A percentile compares a stretch with the other conserved stretches of the same genome.
Evolutionary conservation across 2,329 filamentous ascomycete species (phyloP).

Genomic region (Ophiosphaerella korrae): DNA sequence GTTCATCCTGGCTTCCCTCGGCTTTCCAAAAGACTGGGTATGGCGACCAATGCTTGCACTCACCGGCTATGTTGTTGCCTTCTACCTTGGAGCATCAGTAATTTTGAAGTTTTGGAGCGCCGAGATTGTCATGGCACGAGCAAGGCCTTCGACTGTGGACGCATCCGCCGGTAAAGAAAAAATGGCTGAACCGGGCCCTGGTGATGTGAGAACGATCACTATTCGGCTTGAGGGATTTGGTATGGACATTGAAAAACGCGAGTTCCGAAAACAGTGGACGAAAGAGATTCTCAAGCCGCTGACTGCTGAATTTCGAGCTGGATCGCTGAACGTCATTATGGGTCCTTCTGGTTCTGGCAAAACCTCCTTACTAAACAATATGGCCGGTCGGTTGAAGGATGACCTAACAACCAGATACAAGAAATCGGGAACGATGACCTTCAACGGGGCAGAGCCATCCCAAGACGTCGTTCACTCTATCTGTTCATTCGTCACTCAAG

Average conservation of each 20-base stretch:
- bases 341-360: conserved; percentile 79
- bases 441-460: conserved; percentile 72
- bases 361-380: conserved; percentile 73
- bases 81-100: conserved; percentile 65
- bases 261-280: conserved; percentile 55
- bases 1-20: conserved; percentile 72
- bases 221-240: conserved; percentile 69
- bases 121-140: conserved; percentile 71
- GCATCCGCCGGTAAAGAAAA: conserved; percentile 73
- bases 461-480: conserved; percentile 72
- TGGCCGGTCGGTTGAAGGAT: conserved; percentile 70
- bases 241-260: conserved; percentile 67
- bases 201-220: conserved; percentile 65
- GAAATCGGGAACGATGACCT: conserved; percentile 66
- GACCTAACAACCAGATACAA: conserved; percentile 67
- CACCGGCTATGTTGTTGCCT: conserved; percentile 66
- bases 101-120: conserved; percentile 68
- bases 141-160: conserved; percentile 61
- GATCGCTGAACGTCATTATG: conserved; percentile 77
- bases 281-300: conserved; percentile 68
- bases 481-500: conserved; percentile 78
- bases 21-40: conserved; percentile 71
- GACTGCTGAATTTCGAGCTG: conserved; percentile 69
- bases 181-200: conserved; percentile 60
- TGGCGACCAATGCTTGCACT: conserved; percentile 68